A percentile compares a stretch with the other conserved stretches of the same genome.
These are phyloP conservation scores for Aspergillus hancockii DNA, from an alignment of 495 filamentous ascomycete genomes.

Conservation along the genomic window DNA sequence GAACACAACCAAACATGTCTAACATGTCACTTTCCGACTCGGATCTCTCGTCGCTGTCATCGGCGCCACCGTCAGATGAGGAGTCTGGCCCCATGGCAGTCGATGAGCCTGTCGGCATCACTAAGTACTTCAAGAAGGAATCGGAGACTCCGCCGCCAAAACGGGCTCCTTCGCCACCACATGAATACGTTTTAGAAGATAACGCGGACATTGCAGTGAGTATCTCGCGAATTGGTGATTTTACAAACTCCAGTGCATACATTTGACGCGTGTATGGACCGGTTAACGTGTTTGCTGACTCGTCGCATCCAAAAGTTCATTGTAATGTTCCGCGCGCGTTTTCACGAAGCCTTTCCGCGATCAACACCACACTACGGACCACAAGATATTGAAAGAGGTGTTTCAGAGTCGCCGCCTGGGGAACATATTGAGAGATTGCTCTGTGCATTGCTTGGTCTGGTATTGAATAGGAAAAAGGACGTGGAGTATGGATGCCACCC, in stretches of 20 bases:
- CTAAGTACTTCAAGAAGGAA: constrained; percentile 52
- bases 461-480: constrained; percentile 96
- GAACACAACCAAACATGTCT: constrained; percentile 24
- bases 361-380: constrained; percentile 85
- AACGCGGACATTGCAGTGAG: constrained; percentile 86
- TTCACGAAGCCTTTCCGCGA: constrained; percentile 83
- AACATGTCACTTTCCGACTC: constrained; percentile 56
- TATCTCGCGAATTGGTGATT: constrained; percentile 28
- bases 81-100: constrained; percentile 46
- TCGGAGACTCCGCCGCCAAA: constrained; percentile 67
- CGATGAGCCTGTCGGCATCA: constrained; percentile 45
- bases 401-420: constrained; percentile 73
- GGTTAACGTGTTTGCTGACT: constrained; percentile 40
- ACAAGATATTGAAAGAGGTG: constrained; percentile 89
- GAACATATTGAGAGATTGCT: constrained; percentile 84
- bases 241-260: constrained; percentile 3
- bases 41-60: constrained; percentile 60
- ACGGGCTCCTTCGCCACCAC: constrained; percentile 79
- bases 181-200: constrained; percentile 86
- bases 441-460: constrained; percentile 82
- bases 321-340: constrained; percentile 94
- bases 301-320: constrained; percentile 71
- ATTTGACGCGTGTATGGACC: constrained; percentile 35
- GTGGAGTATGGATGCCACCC: constrained; percentile 77
- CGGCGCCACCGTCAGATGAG: constrained; percentile 57